Percentiles rank a stretch among this genome's conserved stretches.
phyloP scores from a whole-genome alignment of 345 rosid genomes.

The Physaria fendleri region DNA sequence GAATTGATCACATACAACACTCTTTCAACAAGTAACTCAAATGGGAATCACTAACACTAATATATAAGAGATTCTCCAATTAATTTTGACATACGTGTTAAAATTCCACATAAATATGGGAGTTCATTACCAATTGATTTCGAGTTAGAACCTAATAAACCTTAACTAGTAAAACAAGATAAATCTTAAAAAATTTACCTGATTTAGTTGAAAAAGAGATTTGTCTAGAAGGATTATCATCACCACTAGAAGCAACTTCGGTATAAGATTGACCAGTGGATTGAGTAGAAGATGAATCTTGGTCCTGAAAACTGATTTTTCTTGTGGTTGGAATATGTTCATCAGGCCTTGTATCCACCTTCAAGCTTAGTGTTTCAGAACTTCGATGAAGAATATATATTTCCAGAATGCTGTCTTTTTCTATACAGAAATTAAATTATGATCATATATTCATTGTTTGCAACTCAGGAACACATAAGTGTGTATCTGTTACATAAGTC shows the following conservation, averaged over 20 bases:
- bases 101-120: no score
- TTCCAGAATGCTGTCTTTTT: conserved; percentile 12
- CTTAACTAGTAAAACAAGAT: no score
- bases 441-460: conserved; percentile 8
- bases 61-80: no score
- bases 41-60: no score
- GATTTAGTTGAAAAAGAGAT: conserved; percentile 19
- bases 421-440: not conserved
- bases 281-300: conserved; percentile 52
- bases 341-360: conserved; percentile 34
- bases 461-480: conserved; percentile 16
- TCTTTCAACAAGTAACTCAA: not conserved
- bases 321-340: conserved; percentile 33
- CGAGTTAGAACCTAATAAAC: not conserved
- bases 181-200: conserved; percentile 3
- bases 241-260: conserved; percentile 36
- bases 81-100: no score
- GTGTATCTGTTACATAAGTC: conserved; percentile 18
- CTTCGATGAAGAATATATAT: not conserved
- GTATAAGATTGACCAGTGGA: conserved; percentile 53
- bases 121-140: not conserved
- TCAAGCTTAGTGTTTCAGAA: conserved; percentile 43
- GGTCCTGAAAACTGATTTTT: conserved; percentile 42
- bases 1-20: not conserved
- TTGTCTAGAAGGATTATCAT: conserved; percentile 26